Evolutionary conservation across 805 yeast species (phyloP).

Genomic region (Lipomyces japonicus): DNA sequence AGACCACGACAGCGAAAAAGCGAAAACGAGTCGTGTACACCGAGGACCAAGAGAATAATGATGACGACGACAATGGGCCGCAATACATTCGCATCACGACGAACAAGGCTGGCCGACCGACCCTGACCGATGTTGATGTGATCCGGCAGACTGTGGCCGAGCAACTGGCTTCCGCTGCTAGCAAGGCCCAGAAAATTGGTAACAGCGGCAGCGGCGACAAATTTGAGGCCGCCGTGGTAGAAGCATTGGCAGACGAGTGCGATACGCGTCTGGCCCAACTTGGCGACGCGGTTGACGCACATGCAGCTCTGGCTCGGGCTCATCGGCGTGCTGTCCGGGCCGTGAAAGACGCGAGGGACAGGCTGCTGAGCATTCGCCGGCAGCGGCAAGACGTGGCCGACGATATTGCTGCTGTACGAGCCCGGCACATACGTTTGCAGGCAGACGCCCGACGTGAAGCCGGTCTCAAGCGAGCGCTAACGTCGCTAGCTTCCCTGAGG

Average conservation of each 20-base stretch:
- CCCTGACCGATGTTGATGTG: slow-evolving; percentile 21
- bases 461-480: slow-evolving; percentile 7
- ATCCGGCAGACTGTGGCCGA: slow-evolving; percentile 17
- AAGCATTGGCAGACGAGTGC: slow-evolving; percentile 18
- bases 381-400: slow-evolving; percentile 7
- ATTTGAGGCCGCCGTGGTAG: no score
- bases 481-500: slow-evolving; percentile 5
- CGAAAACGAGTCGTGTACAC: no score
- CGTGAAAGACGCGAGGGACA: slow-evolving; percentile 4
- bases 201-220: neutral
- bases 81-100: slow-evolving; percentile 4
- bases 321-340: slow-evolving; percentile 6
- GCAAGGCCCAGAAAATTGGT: neutral
- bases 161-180: slow-evolving; percentile 5
- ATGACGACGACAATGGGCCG: neutral
- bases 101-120: slow-evolving; percentile 6
- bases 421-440: slow-evolving; percentile 3
- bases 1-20: no score
- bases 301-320: slow-evolving; percentile 7
- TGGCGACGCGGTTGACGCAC: slow-evolving; percentile 22
- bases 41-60: no score
- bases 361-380: slow-evolving; percentile 13
- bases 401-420: slow-evolving; percentile 7
- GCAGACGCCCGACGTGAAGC: slow-evolving; percentile 2
- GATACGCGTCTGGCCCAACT: slow-evolving; percentile 14